Conservation (phyloP, 148 eudicot genomes). For the Vaccinium vitisidaea region DNA sequence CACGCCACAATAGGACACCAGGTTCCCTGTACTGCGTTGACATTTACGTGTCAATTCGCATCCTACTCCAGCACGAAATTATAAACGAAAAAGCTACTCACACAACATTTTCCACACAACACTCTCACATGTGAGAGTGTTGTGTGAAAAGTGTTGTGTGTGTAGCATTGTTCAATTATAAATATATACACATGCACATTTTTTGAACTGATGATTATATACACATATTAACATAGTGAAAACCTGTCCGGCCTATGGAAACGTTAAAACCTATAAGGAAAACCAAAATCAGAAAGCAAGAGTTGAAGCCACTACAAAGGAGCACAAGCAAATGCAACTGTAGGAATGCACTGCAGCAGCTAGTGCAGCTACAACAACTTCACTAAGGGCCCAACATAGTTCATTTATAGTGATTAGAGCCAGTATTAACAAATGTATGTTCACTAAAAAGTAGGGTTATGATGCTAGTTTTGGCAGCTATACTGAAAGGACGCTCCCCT, state of each 20-base stretch:
- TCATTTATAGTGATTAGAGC: not conserved
- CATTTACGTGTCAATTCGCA: not conserved
- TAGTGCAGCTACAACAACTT: not conserved
- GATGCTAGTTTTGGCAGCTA: not conserved
- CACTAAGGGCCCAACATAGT: not conserved
- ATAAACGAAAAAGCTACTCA: not conserved
- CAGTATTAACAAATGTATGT: not conserved
- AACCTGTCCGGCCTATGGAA: not conserved
- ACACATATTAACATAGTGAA: not conserved
- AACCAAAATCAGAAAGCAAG: not conserved
- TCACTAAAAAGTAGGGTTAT: not conserved
- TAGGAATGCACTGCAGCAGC: not conserved
- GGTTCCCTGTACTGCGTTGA: slow-evolving; percentile 75
- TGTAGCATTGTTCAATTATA: no score
- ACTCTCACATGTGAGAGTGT: no score
- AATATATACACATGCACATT: no score
- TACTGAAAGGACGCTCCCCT: not conserved
- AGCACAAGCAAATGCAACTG: not conserved
- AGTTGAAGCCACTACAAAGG: not conserved
- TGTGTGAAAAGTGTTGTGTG: no score
- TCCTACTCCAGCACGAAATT: not conserved
- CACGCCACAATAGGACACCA: slow-evolving; percentile 85
- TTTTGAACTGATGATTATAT: no score
- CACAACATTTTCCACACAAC: no score
- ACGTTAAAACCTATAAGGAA: not conserved